Base-by-base conservation (phyloP, 2,329 filamentous ascomycete species). In the Verticillium nonalfalfae region DNA sequence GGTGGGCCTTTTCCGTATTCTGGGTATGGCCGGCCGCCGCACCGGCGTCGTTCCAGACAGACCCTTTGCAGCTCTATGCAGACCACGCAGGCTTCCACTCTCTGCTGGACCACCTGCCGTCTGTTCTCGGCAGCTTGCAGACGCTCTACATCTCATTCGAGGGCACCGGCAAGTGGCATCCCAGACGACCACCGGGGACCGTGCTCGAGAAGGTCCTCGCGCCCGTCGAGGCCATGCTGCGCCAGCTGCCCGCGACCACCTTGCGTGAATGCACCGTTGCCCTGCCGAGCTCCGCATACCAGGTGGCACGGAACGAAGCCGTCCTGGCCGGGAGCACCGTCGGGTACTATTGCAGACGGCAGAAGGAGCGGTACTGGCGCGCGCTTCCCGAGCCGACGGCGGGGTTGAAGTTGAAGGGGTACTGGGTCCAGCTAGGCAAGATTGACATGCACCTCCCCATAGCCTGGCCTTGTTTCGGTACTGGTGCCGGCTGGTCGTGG, bases 351-450 rank as follows among this genome's bases (percentile, higher is more conserved):
- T 33, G 57, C 35, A 59, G 61, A 1, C 60, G 61, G 4, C 61
- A 64, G 11, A 38, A 59, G 9, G 69, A 71, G 36, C 57, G 69
- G 26, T 62, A 66, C 56, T 71, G 68, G 68, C 60, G 68, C 18
- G 60, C 60, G 13, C 34, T 70, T 26, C 21, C 56, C 1, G 61
- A 52, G 21, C 15, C 55, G 55, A 61, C 61, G 9, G 10, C 34
- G n/a, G 61, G 63, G 4, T 59, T 64, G 13, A 57, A 52, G 1
- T 59, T 64, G 13, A 57, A 52, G 1, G 70, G 70, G 4, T 71
- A 72, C 35, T 72, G 70, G 68, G 59, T 72, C 7, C 66, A 64
- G 9, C n/a, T 70, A 13, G 69, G 70, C 1, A 62, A 68, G 15
- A 66, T 60, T 13, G 65, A 70, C 35, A 59, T 65, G 61, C 1